These are phyloP conservation scores for Sphenostylis stenocarpa DNA, from an alignment of 306 rosid species.

Conservation along the genomic window DNA sequence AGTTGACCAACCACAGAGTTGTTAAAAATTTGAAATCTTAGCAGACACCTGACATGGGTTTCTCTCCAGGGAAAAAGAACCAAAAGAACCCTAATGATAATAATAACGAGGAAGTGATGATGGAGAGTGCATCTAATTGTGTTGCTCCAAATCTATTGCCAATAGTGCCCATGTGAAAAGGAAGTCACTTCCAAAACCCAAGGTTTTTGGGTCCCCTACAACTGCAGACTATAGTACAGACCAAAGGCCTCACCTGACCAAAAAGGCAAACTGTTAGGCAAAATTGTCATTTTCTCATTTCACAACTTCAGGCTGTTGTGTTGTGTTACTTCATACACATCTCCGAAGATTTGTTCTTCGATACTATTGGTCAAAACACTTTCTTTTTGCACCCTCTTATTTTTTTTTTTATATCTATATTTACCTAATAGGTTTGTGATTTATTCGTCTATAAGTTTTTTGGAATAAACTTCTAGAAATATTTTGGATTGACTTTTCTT, in stretches of 20 bases:
- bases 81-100: conserved; percentile 37
- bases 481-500: too few species aligned
- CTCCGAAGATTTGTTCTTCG: not conserved
- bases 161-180: conserved; percentile 22
- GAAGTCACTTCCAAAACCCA: conserved; percentile 25
- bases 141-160: conserved; percentile 14
- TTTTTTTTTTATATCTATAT: too few species aligned
- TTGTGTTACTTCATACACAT: not conserved
- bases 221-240: not conserved
- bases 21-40: conserved; percentile 45
- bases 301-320: not conserved
- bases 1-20: conserved; percentile 70
- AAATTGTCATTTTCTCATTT: conserved; percentile 24
- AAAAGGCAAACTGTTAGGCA: conserved; percentile 18
- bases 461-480: too few species aligned
- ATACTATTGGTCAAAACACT: too few species aligned
- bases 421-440: too few species aligned
- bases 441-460: too few species aligned
- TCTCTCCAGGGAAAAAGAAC: not conserved
- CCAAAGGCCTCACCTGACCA: not conserved
- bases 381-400: too few species aligned
- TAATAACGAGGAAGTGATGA: not conserved
- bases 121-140: not conserved
- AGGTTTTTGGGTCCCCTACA: conserved; percentile 20
- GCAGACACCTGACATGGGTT: conserved; percentile 25